phyloP scores from a whole-genome alignment of 352 stramenopile genomes.

The Globisporangium recalcitrans region DNA sequence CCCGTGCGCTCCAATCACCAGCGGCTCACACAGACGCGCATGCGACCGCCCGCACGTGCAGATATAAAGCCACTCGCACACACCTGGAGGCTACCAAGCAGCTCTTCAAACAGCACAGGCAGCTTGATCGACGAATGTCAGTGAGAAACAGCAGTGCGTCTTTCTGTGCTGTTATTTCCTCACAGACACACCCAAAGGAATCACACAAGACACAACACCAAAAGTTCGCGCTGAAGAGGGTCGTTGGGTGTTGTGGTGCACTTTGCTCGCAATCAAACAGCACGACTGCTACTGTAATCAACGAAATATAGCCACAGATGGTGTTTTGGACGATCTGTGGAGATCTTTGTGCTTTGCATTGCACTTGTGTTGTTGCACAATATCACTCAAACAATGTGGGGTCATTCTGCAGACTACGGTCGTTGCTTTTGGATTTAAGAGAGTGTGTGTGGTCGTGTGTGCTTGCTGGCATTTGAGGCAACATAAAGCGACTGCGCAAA shows the following conservation, averaged over 20 bases:
- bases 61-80: not conserved
- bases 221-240: not conserved
- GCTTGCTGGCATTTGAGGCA: not conserved
- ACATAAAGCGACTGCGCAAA: not conserved
- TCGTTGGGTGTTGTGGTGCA: not conserved
- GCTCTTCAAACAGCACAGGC: not conserved
- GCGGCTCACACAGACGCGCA: not conserved
- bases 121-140: not conserved
- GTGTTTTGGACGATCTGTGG: too few relatives aligned
- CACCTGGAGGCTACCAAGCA: not conserved
- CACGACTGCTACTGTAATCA: too few relatives aligned
- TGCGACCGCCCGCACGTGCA: too few relatives aligned
- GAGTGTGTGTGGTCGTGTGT: not conserved
- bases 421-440: too few relatives aligned
- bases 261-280: not conserved
- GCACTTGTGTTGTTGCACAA: too few relatives aligned
- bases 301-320: too few relatives aligned
- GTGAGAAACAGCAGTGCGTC: not conserved
- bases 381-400: too few relatives aligned
- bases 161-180: not conserved
- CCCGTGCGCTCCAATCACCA: too few relatives aligned
- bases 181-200: not conserved
- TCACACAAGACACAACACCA: not conserved
- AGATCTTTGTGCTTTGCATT: too few relatives aligned
- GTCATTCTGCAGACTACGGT: too few relatives aligned